Percentiles rank a stretch among this genome's conserved stretches.
phyloP scores from a whole-genome alignment of 805 yeast species.

The Kodamaea kaohsiungensis region DNA sequence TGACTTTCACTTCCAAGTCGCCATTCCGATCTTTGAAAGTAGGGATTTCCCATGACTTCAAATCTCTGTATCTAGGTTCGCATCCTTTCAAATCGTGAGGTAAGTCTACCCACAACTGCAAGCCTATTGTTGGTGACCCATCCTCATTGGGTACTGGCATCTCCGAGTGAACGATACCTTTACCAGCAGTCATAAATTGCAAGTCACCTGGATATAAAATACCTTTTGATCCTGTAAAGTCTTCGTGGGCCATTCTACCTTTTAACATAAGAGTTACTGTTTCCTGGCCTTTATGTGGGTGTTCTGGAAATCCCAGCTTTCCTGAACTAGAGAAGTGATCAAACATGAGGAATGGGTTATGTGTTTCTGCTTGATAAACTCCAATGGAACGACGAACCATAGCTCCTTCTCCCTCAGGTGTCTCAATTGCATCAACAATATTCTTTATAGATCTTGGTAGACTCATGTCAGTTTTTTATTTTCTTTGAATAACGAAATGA shows the following conservation, averaged over 20 bases:
- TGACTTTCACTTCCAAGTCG: conserved; percentile 65
- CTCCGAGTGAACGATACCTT: conserved; percentile 83
- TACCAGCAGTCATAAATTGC: conserved; percentile 94
- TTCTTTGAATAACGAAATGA: not conserved
- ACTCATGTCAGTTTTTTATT: not conserved
- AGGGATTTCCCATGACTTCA: conserved; percentile 71
- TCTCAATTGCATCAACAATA: conserved; percentile 57
- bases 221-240: conserved; percentile 82
- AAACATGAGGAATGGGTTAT: conserved; percentile 78
- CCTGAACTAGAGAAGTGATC: conserved; percentile 73
- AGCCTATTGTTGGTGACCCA: conserved; percentile 56
- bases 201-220: conserved; percentile 78
- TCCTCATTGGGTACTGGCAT: conserved; percentile 64
- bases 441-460: conserved; percentile 31
- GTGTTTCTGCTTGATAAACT: conserved; percentile 62
- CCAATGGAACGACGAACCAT: conserved; percentile 82
- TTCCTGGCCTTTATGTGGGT: conserved; percentile 79
- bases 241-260: conserved; percentile 79
- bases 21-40: conserved; percentile 62
- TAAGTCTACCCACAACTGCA: conserved; percentile 88
- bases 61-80: conserved; percentile 78
- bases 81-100: conserved; percentile 63
- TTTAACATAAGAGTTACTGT: conserved; percentile 69
- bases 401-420: conserved; percentile 86
- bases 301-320: conserved; percentile 79